phyloP scores from a whole-genome alignment of 2,329 filamentous ascomycete species.

The Metarhizium brunneum region DNA sequence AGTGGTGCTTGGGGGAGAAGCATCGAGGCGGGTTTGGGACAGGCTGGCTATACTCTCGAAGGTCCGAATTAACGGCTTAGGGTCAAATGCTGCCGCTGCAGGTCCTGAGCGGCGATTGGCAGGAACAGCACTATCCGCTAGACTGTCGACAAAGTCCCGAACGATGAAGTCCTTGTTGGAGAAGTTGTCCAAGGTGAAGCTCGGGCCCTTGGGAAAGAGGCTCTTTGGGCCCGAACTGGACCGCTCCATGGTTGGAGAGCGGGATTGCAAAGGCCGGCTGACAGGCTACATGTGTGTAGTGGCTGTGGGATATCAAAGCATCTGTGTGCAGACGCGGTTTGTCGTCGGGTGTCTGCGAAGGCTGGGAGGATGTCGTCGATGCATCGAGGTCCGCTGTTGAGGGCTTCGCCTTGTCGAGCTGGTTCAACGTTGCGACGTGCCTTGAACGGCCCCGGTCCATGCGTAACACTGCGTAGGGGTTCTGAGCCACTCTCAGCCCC shows the following conservation, averaged over 20 bases:
- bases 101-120: conserved; percentile 68
- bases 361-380: background rate
- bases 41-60: conserved; percentile 60
- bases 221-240: conserved; percentile 40
- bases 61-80: conserved; percentile 90
- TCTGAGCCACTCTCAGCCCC: background rate
- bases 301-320: background rate
- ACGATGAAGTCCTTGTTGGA: conserved; percentile 92
- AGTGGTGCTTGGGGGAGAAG: background rate
- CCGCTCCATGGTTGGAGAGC: conserved; percentile 29
- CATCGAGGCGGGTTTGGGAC: background rate
- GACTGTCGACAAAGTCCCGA: conserved; percentile 89
- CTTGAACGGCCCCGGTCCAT: too few species aligned
- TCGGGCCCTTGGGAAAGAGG: conserved; percentile 69
- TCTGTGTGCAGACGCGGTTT: background rate
- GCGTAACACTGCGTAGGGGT: too few species aligned
- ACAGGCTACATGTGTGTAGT: conserved; percentile 21
- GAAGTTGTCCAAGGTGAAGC: conserved; percentile 82
- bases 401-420: too few species aligned
- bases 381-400: too few species aligned
- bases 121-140: conserved; percentile 79
- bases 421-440: background rate
- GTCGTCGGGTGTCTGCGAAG: background rate
- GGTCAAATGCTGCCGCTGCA: conserved; percentile 65
- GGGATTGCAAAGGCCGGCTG: conserved; percentile 10